Base-by-base conservation (phyloP, 805 yeast genomes). In the Suhomyces sp. region DNA sequence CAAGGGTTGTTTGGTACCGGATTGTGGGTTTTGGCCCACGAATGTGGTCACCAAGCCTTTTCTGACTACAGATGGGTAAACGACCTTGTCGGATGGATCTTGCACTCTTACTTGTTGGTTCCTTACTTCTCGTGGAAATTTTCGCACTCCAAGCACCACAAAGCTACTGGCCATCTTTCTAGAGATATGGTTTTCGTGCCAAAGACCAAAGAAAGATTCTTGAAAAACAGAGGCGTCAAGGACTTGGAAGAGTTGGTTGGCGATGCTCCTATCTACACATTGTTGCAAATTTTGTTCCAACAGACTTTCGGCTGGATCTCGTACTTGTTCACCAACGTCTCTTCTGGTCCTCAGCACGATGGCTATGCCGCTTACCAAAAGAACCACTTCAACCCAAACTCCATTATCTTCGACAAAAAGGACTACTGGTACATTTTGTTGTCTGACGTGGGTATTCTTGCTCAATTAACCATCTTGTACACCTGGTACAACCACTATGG, bases 61-160 rank as follows among this genome's bases (percentile, higher is more conserved):
- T 77, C 83, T 38, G 84, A 82, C 59, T 80, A 80, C 60, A 74
- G 71, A 53, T 65, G 65, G 60, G 73, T 83, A 49, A 83, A 83
- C 60, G 85, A 82, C 63, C 63, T 76, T 26, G 77, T 81, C 53
- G 87, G 87, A 50, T 83, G 86, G 87, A 75, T 80, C 27, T 65
- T 83, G 47, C 87, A 83, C 64, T 81, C 85, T 44, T 82, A 78
- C 61, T 67, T 76, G 56, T 67, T 80, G 55, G 85, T 82, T 51
- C 87, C 87, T 27, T 83, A 80, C 65, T 83, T 83, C 59, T 80
- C 85, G 4, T 83, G 86, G 87, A 82, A 83, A 61, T 82, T 72
- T 62, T 72, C 81, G 49, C 87, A 83, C 61, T 74, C 81, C 42
- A 83, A 80, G 63, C 87, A 83, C 66, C 87, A 83, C 67, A 81